phyloP scores from a whole-genome alignment of 208 protist genomes.

The Trypanosoma platydactyli region DNA sequence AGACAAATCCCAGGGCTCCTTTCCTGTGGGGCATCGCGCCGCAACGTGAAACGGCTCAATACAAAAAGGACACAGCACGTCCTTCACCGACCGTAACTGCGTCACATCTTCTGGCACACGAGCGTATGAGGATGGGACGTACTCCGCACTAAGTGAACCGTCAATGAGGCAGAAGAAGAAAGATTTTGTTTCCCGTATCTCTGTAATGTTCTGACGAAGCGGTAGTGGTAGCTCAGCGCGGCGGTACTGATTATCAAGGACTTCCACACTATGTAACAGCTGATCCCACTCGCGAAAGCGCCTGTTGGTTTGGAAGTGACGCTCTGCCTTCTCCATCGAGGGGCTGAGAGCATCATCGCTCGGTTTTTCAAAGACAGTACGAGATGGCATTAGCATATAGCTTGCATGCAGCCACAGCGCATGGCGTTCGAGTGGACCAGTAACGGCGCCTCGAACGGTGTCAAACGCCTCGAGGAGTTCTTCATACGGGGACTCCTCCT shows the following conservation, averaged over 20 bases:
- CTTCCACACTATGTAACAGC: conserved; percentile 61
- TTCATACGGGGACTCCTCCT: conserved; percentile 64
- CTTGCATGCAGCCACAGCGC: conserved; percentile 85
- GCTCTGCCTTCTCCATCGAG: conserved; percentile 51
- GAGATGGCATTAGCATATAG: conserved; percentile 69
- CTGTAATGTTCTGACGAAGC: conserved; percentile 40
- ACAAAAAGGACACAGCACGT: conserved; percentile 72
- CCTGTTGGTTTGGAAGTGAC: conserved; percentile 42
- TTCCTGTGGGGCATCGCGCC: conserved; percentile 42
- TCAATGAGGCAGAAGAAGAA: conserved; percentile 89
- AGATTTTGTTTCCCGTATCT: conserved; percentile 64
- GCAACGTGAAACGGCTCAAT: conserved; percentile 78
- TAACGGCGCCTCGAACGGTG: conserved; percentile 72
- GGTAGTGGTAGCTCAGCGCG: conserved; percentile 40
- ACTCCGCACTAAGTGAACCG: conserved; percentile 62
- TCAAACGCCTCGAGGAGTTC: conserved; percentile 82
- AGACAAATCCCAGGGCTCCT: conserved; percentile 77
- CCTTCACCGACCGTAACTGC: conserved; percentile 57
- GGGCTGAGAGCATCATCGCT: conserved; percentile 69
- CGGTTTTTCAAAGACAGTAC: conserved; percentile 81
- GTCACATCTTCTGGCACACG: conserved; percentile 75
- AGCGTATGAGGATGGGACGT: conserved; percentile 70
- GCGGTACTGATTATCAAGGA: conserved; percentile 71
- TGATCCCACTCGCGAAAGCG: conserved; percentile 75
- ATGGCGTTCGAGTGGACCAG: conserved; percentile 74